These are phyloP conservation scores for Phytophthora syringae DNA, from an alignment of 352 stramenopile genomes.

Conservation along the genomic window DNA sequence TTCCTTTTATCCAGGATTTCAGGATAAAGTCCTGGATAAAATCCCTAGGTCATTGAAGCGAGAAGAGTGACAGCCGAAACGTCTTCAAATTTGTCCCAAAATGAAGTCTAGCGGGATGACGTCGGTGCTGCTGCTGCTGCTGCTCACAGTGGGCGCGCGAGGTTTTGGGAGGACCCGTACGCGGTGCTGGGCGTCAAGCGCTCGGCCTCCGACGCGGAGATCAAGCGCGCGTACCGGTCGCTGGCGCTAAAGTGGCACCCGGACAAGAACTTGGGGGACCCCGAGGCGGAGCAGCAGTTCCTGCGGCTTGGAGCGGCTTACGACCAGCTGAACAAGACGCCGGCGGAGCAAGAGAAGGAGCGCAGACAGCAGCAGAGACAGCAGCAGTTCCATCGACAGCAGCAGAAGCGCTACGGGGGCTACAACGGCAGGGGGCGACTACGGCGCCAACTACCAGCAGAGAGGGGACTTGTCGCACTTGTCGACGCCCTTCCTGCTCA, in stretches of 20 bases:
- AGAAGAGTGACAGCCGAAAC: too few relatives aligned
- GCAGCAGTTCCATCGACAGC: slow-evolving; percentile 57
- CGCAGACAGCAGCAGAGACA: slow-evolving; percentile 48
- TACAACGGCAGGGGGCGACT: neutral
- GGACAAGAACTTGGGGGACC: slow-evolving; percentile 86
- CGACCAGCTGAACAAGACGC: slow-evolving; percentile 52
- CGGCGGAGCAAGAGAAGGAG: slow-evolving; percentile 18
- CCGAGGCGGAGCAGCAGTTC: slow-evolving; percentile 74
- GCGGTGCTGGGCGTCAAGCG: slow-evolving; percentile 68
- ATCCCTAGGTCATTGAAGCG: too few relatives aligned
- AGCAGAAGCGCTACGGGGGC: slow-evolving; percentile 43
- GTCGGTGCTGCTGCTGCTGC: slow-evolving; percentile 30
- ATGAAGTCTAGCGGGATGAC: slow-evolving; percentile 14
- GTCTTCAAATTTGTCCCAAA: slow-evolving; percentile 1
- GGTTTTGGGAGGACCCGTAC: slow-evolving; percentile 72
- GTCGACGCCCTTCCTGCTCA: slow-evolving; percentile 58
- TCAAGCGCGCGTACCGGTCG: slow-evolving; percentile 86
- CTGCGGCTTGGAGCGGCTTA: slow-evolving; percentile 80
- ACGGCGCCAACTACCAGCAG: slow-evolving; percentile 39
- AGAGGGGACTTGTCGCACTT: slow-evolving; percentile 40
- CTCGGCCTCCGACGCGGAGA: slow-evolving; percentile 72
- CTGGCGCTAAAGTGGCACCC: slow-evolving; percentile 92
- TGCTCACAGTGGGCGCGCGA: neutral
- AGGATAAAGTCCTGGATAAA: too few relatives aligned
- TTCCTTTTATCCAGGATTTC: too few relatives aligned